Conservation (phyloP, 2,329 filamentous ascomycete genomes). For the Balansia obtecta region DNA sequence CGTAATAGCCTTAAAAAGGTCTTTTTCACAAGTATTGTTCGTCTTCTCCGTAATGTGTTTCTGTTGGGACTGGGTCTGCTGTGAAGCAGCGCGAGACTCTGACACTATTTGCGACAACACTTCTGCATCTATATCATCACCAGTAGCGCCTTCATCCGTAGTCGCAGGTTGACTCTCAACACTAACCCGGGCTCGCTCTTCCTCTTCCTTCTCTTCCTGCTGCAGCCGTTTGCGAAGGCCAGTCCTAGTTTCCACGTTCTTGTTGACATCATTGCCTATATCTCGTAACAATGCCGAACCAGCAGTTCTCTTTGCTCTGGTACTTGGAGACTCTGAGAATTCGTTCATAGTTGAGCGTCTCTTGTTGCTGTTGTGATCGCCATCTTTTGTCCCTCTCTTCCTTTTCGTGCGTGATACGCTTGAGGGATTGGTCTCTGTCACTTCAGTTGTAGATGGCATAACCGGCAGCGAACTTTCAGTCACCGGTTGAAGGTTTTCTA, state of each 20-base stretch:
- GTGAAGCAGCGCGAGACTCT: slow-evolving; percentile 27
- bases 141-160: slow-evolving; percentile 10
- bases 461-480: slow-evolving; percentile 9
- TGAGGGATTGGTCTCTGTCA: neutral
- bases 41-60: neutral
- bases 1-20: neutral
- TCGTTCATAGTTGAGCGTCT: slow-evolving; percentile 13
- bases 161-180: slow-evolving; percentile 4
- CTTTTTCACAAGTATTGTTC: neutral
- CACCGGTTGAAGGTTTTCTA: slow-evolving; percentile 6
- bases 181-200: neutral
- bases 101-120: slow-evolving; percentile 27
- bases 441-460: slow-evolving; percentile 14
- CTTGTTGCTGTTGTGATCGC: slow-evolving; percentile 18
- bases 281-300: neutral
- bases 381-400: slow-evolving; percentile 17
- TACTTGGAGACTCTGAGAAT: neutral
- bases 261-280: no score
- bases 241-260: slow-evolving; percentile 10
- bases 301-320: neutral
- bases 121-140: slow-evolving; percentile 27
- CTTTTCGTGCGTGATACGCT: slow-evolving; percentile 9
- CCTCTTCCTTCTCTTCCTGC: neutral
- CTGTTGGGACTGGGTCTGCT: slow-evolving; percentile 17
- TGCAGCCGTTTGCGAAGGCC: slow-evolving; percentile 10